Percentiles rank a stretch among this genome's conserved stretches.
Evolutionary conservation across 2,329 filamentous ascomycete species (phyloP).

Genomic region (Tolypocladium inflatum): DNA sequence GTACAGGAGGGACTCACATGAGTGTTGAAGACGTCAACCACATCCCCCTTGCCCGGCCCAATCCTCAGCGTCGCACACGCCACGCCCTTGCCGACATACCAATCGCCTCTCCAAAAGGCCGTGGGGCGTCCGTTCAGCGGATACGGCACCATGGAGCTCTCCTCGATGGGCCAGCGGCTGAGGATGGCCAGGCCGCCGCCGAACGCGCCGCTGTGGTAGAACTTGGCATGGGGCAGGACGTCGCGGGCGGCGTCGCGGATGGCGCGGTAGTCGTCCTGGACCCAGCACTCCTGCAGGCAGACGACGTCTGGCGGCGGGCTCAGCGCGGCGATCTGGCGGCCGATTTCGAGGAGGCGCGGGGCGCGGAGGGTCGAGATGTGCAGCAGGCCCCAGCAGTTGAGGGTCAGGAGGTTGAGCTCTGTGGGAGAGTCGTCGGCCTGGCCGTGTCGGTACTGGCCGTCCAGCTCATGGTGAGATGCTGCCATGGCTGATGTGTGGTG

Average conservation of each 20-base stretch:
- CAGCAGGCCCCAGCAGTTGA: constrained; percentile 97
- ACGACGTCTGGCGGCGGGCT: constrained; percentile 72
- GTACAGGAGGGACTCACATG: constrained; percentile 45
- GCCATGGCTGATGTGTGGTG: background rate
- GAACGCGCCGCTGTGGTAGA: constrained; percentile 83
- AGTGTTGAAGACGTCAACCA: constrained; percentile 86
- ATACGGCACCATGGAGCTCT: constrained; percentile 78
- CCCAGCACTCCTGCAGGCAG: constrained; percentile 93
- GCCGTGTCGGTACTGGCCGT: background rate
- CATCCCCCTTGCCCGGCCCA: constrained; percentile 52
- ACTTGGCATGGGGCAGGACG: constrained; percentile 82
- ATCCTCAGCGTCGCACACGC: constrained; percentile 73
- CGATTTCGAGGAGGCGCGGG: constrained; percentile 76
- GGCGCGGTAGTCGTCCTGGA: constrained; percentile 69
- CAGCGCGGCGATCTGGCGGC: constrained; percentile 61
- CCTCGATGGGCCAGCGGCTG: constrained; percentile 84
- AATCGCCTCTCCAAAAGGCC: constrained; percentile 89
- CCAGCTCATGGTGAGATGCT: background rate
- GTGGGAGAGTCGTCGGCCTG: constrained; percentile 24
- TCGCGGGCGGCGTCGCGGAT: constrained; percentile 65
- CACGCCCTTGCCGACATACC: constrained; percentile 93
- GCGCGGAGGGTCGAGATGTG: constrained; percentile 70
- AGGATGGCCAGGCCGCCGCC: constrained; percentile 84
- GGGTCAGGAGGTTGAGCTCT: constrained; percentile 69
- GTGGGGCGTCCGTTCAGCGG: constrained; percentile 89